phyloP scores from a whole-genome alignment of 164 flowering plant species.

The Euptelea pleiosperma region DNA sequence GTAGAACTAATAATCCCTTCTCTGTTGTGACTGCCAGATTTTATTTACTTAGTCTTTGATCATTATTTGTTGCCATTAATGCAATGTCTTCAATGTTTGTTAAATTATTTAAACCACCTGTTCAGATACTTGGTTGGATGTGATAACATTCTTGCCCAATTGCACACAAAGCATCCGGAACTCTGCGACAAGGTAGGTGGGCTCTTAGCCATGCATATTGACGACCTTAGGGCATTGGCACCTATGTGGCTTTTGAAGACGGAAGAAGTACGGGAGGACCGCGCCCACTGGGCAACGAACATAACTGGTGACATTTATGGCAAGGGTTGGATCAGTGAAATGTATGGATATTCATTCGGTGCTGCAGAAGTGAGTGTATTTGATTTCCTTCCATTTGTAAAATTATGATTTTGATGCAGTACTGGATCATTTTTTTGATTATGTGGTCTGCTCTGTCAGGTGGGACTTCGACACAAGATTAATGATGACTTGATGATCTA shows the following conservation, averaged over 20 bases:
- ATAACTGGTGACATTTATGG: slow-evolving; percentile 93
- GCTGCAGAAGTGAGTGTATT: slow-evolving; percentile 81
- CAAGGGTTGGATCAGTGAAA: slow-evolving; percentile 98
- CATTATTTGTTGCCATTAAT: background rate
- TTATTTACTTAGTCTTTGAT: too few species aligned
- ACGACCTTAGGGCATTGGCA: slow-evolving; percentile 87
- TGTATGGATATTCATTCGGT: slow-evolving; percentile 99
- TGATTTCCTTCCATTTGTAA: background rate
- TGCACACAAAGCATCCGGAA: slow-evolving; percentile 91
- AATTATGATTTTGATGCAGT: background rate
- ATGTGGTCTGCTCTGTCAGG: slow-evolving; percentile 44
- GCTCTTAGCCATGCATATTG: slow-evolving; percentile 91
- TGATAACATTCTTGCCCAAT: slow-evolving; percentile 76
- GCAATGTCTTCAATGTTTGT: background rate
- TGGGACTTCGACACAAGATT: slow-evolving; percentile 89
- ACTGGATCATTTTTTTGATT: slow-evolving; percentile 5
- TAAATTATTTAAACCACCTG: background rate
- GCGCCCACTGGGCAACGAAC: slow-evolving; percentile 92
- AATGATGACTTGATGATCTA: slow-evolving; percentile 90
- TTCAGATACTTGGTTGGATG: slow-evolving; percentile 92
- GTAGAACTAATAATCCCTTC: too few species aligned
- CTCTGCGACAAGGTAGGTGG: slow-evolving; percentile 99
- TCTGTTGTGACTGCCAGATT: background rate
- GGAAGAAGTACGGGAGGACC: slow-evolving; percentile 93
- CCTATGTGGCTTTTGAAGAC: slow-evolving; percentile 98